Conservation (phyloP, 2,329 filamentous ascomycete species). For the Rachicladosporium sp. region DNA sequence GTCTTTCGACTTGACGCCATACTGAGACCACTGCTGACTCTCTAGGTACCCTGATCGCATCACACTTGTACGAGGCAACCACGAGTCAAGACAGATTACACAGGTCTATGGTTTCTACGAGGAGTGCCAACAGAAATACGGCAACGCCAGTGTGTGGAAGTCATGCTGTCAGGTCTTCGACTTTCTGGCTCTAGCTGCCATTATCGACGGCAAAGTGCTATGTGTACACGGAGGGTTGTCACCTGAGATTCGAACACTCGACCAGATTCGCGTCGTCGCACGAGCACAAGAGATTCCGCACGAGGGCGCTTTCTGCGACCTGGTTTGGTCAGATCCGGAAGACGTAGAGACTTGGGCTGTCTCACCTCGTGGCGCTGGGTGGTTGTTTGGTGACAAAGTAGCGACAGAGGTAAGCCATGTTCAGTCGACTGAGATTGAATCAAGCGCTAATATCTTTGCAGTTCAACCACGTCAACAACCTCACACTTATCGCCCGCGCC, state of each 20-base stretch:
- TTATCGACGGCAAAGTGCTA: slow-evolving; percentile 62
- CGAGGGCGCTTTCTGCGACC: slow-evolving; percentile 64
- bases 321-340: slow-evolving; percentile 67
- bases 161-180: slow-evolving; percentile 69
- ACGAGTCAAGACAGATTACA: slow-evolving; percentile 66
- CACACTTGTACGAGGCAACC: slow-evolving; percentile 61
- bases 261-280: slow-evolving; percentile 63
- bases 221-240: slow-evolving; percentile 62
- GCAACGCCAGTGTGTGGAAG: slow-evolving; percentile 68
- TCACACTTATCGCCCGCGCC: slow-evolving; percentile 59
- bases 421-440: not conserved
- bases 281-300: slow-evolving; percentile 66
- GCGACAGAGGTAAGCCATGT: slow-evolving; percentile 45
- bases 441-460: slow-evolving; percentile 13
- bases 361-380: slow-evolving; percentile 53
- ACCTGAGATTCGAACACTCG: slow-evolving; percentile 60
- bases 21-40: slow-evolving; percentile 6
- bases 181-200: slow-evolving; percentile 60
- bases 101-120: slow-evolving; percentile 72
- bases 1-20: slow-evolving; percentile 2
- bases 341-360: slow-evolving; percentile 56
- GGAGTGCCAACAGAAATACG: slow-evolving; percentile 65
- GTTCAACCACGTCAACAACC: slow-evolving; percentile 65
- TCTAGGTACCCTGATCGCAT: slow-evolving; percentile 57
- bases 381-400: slow-evolving; percentile 59